Evolutionary conservation across 768 basidiomycete genomes (phyloP).

Genomic region (Suillus clintonianus): DNA sequence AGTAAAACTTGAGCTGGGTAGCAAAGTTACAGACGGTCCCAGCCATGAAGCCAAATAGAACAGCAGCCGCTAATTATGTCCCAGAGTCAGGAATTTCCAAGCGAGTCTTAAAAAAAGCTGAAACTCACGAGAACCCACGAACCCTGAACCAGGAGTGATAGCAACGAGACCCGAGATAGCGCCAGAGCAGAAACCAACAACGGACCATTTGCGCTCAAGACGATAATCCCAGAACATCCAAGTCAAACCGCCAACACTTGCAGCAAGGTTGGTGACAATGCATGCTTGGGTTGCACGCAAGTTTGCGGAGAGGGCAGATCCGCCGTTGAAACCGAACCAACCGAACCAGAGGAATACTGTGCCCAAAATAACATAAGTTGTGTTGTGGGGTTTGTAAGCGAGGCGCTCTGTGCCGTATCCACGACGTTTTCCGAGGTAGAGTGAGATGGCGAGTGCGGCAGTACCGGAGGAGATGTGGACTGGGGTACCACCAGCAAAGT

Average conservation of each 20-base stretch:
- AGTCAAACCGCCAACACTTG: constrained; percentile 81
- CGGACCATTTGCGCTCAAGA: constrained; percentile 90
- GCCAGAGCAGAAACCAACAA: constrained; percentile 94
- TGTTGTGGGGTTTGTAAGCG: constrained; percentile 94
- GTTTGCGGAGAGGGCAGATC: constrained; percentile 87
- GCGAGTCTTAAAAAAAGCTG: not conserved
- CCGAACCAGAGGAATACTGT: constrained; percentile 94
- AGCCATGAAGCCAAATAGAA: constrained; percentile 83
- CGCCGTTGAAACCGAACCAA: constrained; percentile 97
- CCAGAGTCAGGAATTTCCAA: not conserved
- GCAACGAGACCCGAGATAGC: constrained; percentile 90
- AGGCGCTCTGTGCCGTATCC: constrained; percentile 91
- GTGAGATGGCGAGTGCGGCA: constrained; percentile 86
- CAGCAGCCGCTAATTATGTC: constrained; percentile 60
- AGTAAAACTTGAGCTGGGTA: constrained; percentile 89
- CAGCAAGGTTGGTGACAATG: constrained; percentile 92
- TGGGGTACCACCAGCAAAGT: constrained; percentile 95
- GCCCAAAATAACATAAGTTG: constrained; percentile 90
- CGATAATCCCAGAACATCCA: constrained; percentile 98
- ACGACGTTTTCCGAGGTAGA: constrained; percentile 88
- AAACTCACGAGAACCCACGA: constrained; percentile 69
- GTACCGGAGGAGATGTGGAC: constrained; percentile 95
- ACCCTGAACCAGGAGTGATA: constrained; percentile 85
- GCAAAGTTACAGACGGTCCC: constrained; percentile 90
- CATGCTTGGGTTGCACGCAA: constrained; percentile 86